phyloP scores from a whole-genome alignment of 2,329 filamentous ascomycete species.

The Plectosphaerella plurivora region DNA sequence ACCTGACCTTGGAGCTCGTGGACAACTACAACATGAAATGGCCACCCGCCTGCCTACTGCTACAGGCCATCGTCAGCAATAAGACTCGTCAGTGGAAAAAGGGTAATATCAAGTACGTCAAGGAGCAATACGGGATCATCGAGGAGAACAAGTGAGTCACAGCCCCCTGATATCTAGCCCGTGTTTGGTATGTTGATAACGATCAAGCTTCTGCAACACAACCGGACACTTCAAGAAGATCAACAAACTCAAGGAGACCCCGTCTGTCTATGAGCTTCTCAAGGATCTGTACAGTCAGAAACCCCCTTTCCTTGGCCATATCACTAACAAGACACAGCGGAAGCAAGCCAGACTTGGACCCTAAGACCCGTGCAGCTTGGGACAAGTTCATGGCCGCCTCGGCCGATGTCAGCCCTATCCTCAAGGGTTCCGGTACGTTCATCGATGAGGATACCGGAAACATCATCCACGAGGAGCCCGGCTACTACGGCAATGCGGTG shows the following conservation, averaged over 20 bases:
- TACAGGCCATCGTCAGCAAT: neutral
- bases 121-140: neutral
- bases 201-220: neutral
- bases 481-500: too few relatives aligned
- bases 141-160: neutral
- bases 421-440: too few relatives aligned
- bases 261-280: neutral
- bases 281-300: neutral
- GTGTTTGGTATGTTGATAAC: neutral
- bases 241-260: neutral
- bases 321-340: too few relatives aligned
- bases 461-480: too few relatives aligned
- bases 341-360: too few relatives aligned
- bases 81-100: neutral
- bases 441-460: too few relatives aligned
- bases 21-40: neutral
- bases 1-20: neutral
- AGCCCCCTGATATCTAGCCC: neutral
- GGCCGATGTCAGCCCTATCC: too few relatives aligned
- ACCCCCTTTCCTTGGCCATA: too few relatives aligned
- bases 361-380: too few relatives aligned
- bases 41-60: neutral
- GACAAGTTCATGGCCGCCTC: too few relatives aligned
- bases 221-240: neutral
- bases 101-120: neutral